These are phyloP conservation scores for Pythium plurisporium DNA, from an alignment of 352 stramenopile species.

Conservation along the genomic window DNA sequence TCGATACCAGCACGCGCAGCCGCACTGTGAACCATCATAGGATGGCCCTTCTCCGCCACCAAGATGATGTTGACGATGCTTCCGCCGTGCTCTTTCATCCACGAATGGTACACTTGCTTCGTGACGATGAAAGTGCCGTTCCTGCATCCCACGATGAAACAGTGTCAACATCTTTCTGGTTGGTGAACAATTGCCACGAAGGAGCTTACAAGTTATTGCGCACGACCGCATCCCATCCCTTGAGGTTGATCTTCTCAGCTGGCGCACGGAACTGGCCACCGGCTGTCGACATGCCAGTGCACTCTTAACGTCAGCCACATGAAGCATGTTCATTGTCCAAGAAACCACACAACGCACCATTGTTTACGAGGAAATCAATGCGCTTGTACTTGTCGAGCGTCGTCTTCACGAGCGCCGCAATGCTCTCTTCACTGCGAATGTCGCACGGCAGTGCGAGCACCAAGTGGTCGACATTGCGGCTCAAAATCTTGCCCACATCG, in stretches of 20 bases:
- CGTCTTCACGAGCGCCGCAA: constrained; percentile 54
- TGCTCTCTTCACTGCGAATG: constrained; percentile 57
- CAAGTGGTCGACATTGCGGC: constrained; percentile 21
- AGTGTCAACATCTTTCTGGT: not conserved
- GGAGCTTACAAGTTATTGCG: constrained; percentile 86
- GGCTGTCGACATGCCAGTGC: constrained; percentile 22
- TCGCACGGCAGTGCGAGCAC: constrained; percentile 50
- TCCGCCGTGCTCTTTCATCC: constrained; percentile 77
- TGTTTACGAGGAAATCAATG: constrained; percentile 93
- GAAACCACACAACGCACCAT: constrained; percentile 31
- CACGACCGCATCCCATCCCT: constrained; percentile 89
- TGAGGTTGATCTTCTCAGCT: constrained; percentile 83
- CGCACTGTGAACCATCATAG: constrained; percentile 80
- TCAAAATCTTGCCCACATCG: constrained; percentile 25
- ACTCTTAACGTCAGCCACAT: too few species aligned
- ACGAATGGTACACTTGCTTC: constrained; percentile 72
- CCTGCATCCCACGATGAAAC: constrained; percentile 19
- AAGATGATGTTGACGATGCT: constrained; percentile 90
- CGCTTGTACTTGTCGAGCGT: constrained; percentile 61
- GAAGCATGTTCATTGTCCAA: too few species aligned
- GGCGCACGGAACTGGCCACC: constrained; percentile 89
- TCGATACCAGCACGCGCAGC: constrained; percentile 87
- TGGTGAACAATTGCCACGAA: too few species aligned
- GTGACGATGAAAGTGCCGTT: constrained; percentile 86
- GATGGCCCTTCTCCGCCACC: constrained; percentile 87